phyloP scores from a whole-genome alignment of 1,139 yeast species.

The Blastobotrys indianensis region DNA sequence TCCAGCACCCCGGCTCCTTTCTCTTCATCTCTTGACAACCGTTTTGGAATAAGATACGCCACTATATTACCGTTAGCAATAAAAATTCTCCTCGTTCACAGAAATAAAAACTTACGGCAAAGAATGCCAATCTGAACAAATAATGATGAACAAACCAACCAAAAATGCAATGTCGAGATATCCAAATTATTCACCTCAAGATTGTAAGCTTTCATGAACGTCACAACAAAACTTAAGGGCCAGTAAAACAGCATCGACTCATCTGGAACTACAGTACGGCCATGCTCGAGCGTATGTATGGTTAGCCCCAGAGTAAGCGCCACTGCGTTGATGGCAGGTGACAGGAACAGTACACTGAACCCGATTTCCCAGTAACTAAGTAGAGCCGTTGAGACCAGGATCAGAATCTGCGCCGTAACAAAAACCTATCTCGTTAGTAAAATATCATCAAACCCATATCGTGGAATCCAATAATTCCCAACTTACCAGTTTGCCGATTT shows the following conservation, averaged over 20 bases:
- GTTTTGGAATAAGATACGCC: conserved; percentile 19
- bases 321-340: conserved; percentile 1
- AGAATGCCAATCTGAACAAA: conserved; percentile 10
- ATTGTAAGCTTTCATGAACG: conserved; percentile 42
- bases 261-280: conserved; percentile 55
- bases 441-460: conserved; percentile 23
- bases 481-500: conserved; percentile 38
- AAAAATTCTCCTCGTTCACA: neutral
- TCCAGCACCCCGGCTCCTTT: conserved; percentile 39
- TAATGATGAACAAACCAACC: conserved; percentile 6
- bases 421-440: conserved; percentile 15
- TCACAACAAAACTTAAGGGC: conserved; percentile 48
- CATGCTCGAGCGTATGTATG: conserved; percentile 65
- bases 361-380: neutral
- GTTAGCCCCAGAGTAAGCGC: conserved; percentile 2
- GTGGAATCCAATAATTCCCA: conserved; percentile 7
- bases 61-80: too few species aligned
- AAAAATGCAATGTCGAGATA: conserved; percentile 2
- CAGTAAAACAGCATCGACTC: conserved; percentile 67
- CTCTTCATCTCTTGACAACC: conserved; percentile 6
- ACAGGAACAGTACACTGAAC: too few species aligned
- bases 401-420: conserved; percentile 20
- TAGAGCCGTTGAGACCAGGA: conserved; percentile 2
- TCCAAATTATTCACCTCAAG: conserved; percentile 13
- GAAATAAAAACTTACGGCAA: conserved; percentile 7